Evolutionary conservation across 345 rosid genomes (phyloP), one percentile per base, ranked within the genome.

Genomic region (Sisymbrium irio): DNA sequence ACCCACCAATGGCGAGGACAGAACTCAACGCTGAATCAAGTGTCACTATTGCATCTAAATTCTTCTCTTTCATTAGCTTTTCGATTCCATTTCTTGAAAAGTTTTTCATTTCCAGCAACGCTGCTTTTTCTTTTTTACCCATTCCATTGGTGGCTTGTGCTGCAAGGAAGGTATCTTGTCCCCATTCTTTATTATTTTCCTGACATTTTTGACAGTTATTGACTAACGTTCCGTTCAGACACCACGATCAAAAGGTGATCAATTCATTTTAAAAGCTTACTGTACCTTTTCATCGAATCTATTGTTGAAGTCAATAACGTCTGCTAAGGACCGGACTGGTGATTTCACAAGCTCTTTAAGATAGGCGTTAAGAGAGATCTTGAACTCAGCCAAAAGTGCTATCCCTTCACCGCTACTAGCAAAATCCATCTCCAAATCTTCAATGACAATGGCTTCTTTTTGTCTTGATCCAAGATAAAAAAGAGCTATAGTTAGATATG

Each of bases 1-100:
- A 83, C 39, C 96, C 92, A 28, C 93, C 90, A 9, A 81, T 86
- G 19, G 93, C 95, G 2, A 82, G 76, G 44, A 89, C 79, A 4
- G 67, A 2, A 9, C 33, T 33, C 42, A 62, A 39, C 50, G 4
- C 13, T 4, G 33, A 4, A 49, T 65, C 73, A 6, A 73, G 70
- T 0, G 81, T 76, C 64, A 86, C 83, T 78, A 91, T 2, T 6
- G 96, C 92, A 55, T 86, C 96, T 22, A 89, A 76, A 12, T 80
- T 63, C 6, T 84, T 39, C 11, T 80, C 78, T 50, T 50, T 56
- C 81, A 88, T 84, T 77, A 84, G 13, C 72, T 84, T 85, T 81
- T 83, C 84, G 45, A 86, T 74, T 41, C 90, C 94, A 1, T 83
- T 72, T 46, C 18, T 73, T 5, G 81, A 65, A 15, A 87, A 62